Evolutionary conservation across 148 eudicot genomes (phyloP), one percentile per base, ranked within the genome.

Genomic region (Dysphania ambrosioides): DNA sequence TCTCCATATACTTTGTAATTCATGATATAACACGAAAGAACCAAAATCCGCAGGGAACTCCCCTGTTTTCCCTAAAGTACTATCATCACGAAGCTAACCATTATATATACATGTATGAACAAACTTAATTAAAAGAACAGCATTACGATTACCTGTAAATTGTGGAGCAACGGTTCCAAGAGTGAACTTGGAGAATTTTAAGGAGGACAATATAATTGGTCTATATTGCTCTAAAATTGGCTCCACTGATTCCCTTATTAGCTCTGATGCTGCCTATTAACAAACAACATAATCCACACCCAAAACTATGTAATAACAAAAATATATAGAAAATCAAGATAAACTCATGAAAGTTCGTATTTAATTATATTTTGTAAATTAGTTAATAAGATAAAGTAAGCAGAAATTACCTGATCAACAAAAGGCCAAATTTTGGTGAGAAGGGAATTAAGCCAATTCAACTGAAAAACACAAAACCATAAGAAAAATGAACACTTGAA

Each of bases 131-230:
- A 53, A 12, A 12, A 24, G 18, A 59, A 27, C 26, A 66, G 35
- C 58, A 57, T 8, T 11, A 57, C 1, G 16, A 62, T 35, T 79
- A 79, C 98, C 98, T 86, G 98, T 92, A 80, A 94, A 92, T 76
- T 94, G 97, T 29, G 98, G 98, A 21, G 98, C 98, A 65, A 94
- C 96, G 31, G 96, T 90, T 24, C 98, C 98, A 76, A 94, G 98
- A 15, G 98, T 94, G 71, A 94, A 82, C 85, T 87, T 92, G 63
- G 91, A 88, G 70, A 94, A 95, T 65, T 82, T 95, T 73, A 95
- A 81, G 26, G 98, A 90, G 27, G 97, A 88, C 75, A 92, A 86
- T 65, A 95, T 83, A 42, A 80, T 74, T 4, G 98, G 98, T 77
- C 91, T 88, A 72, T 95, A 95, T 77, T 88, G 92, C 81, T 95